Evolutionary conservation across 257 asterid genomes (phyloP), one percentile per base, ranked within the genome.

Genomic region (Nicotiana noctiflora): DNA sequence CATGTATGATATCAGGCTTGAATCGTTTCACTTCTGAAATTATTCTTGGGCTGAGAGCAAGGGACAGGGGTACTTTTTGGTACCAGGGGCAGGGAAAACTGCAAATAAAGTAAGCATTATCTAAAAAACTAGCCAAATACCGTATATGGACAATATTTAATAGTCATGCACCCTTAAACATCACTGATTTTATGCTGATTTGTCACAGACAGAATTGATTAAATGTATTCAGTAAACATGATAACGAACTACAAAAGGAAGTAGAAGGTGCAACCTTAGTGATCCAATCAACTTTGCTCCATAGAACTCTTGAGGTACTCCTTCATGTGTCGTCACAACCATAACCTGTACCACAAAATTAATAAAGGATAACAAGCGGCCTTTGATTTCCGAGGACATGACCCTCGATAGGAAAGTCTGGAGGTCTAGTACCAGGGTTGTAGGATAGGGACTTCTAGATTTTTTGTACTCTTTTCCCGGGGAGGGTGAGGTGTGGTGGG

Each of bases 271-370:
- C 61, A 79, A 96, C 99, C 99, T 96, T 83, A 88, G 84, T 14
- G 99, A 96, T 87, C 99, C 99, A 40, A 96, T 89, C 85, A 92
- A 75, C 75, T 90, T 91, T 83, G 99, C 99, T 86, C 99, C 99
- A 62, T 96, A 89, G 90, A 96, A 94, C 83, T 96, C 99, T 75
- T 92, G 83, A 3, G 99, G 99, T 63, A 92, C 97, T 81, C 99
- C 99, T 90, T 96, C 98, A 76, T 94, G 99, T 7, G 99, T 96
- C 34, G 99, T 96, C 84, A 96, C 97, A 61, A 94, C 99, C 98
- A 96, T 88, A 77, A 96, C 99, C 99, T 96, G 83, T 85, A 85
- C 65, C 79, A 55, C 37, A 65, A 62, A 75, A 62, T 75, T 62
- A 86, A 21, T 65, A 63, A 53, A 40, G 53, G 40, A 80, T 61